Evolutionary conservation across 352 stramenopile species (phyloP).

Genomic region (Phytophthora megakarya): DNA sequence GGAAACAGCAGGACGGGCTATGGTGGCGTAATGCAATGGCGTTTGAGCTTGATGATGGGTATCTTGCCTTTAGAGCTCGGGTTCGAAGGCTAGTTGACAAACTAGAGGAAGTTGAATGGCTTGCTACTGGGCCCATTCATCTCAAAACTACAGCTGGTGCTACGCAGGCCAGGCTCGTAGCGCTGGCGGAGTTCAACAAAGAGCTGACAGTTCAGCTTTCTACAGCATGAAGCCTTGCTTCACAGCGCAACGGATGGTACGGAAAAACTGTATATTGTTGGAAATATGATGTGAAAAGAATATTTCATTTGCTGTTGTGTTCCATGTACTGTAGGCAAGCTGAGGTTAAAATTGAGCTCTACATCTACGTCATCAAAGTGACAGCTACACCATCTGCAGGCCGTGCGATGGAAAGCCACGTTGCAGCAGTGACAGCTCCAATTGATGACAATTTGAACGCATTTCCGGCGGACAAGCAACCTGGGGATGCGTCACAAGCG

Average conservation of each 20-base stretch:
- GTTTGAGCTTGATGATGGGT: neutral
- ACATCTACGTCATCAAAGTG: constrained; percentile 5
- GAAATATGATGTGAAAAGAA: no score
- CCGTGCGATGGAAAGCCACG: neutral
- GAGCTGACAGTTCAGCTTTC: no score
- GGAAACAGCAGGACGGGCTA: neutral
- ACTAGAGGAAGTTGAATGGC: neutral
- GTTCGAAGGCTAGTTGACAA: neutral
- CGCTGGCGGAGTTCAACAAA: neutral
- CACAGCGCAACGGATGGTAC: no score
- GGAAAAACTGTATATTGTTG: no score
- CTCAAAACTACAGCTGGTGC: neutral
- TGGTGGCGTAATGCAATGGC: neutral
- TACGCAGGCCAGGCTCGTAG: neutral
- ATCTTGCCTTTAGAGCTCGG: neutral
- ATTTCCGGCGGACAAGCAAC: neutral
- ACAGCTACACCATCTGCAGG: neutral
- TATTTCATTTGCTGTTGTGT: no score
- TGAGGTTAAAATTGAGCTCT: no score
- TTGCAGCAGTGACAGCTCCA: neutral
- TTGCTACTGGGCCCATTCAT: neutral
- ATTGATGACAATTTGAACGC: neutral
- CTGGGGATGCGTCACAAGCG: neutral
- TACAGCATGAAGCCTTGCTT: no score
- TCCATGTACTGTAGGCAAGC: no score